phyloP scores from a whole-genome alignment of 768 basidiomycete genomes.

The Galerina sulciceps region DNA sequence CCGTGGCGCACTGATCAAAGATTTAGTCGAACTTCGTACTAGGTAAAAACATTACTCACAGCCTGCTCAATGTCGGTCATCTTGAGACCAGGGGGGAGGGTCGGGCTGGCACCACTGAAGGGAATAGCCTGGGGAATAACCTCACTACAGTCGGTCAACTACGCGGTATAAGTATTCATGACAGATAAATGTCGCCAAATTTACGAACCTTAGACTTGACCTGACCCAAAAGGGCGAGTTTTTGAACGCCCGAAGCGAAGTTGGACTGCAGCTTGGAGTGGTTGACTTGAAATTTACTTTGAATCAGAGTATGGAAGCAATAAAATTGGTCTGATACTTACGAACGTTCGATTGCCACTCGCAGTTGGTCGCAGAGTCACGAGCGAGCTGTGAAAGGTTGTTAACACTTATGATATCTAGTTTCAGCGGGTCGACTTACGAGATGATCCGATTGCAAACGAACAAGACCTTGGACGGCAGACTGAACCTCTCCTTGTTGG shows the following conservation, averaged over 20 bases:
- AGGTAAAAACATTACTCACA: conserved; percentile 24
- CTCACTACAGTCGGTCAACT: conserved; percentile 22
- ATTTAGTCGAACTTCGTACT: background rate
- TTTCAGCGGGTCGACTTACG: conserved; percentile 14
- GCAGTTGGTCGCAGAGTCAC: conserved; percentile 50
- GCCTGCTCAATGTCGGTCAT: conserved; percentile 29
- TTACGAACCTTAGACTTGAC: conserved; percentile 24
- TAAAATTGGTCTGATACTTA: conserved; percentile 15
- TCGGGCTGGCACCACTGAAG: conserved; percentile 21
- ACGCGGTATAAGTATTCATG: conserved; percentile 26
- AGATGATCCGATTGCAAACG: conserved; percentile 48
- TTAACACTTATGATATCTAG: background rate
- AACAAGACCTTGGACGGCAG: conserved; percentile 43
- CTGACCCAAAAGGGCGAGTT: conserved; percentile 46
- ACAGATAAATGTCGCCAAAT: background rate
- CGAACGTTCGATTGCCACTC: conserved; percentile 48
- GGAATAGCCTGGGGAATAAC: conserved; percentile 39
- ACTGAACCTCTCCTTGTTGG: conserved; percentile 42
- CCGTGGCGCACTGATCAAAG: background rate
- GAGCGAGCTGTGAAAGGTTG: conserved; percentile 26
- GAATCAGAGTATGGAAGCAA: background rate
- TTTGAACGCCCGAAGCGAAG: conserved; percentile 45
- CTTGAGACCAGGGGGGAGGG: conserved; percentile 33
- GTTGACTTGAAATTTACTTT: conserved; percentile 21
- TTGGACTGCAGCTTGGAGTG: conserved; percentile 34